phyloP scores from a whole-genome alignment of 129 eudicot species.

The Erigeron canadensis region DNA sequence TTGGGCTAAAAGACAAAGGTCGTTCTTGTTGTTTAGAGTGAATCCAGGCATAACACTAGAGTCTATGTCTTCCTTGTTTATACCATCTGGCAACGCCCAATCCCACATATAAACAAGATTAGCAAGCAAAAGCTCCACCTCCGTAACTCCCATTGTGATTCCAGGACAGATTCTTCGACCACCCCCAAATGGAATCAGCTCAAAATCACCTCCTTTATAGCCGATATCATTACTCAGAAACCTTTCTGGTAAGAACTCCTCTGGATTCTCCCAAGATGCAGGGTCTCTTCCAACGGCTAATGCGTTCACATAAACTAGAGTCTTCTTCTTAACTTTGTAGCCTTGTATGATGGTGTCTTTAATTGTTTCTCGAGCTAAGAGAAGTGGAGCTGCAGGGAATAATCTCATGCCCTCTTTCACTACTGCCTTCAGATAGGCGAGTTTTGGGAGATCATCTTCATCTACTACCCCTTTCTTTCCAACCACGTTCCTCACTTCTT shows the following conservation, averaged over 20 bases:
- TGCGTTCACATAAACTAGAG: slow-evolving; percentile 28
- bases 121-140: slow-evolving; percentile 31
- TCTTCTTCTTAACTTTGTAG: slow-evolving; percentile 27
- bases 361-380: slow-evolving; percentile 25
- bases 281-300: slow-evolving; percentile 36
- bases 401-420: slow-evolving; percentile 34
- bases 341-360: slow-evolving; percentile 23
- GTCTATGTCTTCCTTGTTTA: slow-evolving; percentile 20
- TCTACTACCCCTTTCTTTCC: slow-evolving; percentile 26
- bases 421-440: slow-evolving; percentile 31
- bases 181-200: slow-evolving; percentile 33
- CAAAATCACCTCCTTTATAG: slow-evolving; percentile 26
- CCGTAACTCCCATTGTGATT: slow-evolving; percentile 15
- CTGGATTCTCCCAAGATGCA: slow-evolving; percentile 20
- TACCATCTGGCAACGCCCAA: slow-evolving; percentile 23
- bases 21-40: slow-evolving; percentile 20
- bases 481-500: slow-evolving; percentile 23
- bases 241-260: slow-evolving; percentile 30
- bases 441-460: slow-evolving; percentile 33
- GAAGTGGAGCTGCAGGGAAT: slow-evolving; percentile 33
- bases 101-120: slow-evolving; percentile 31
- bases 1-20: slow-evolving; percentile 24
- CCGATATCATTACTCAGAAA: slow-evolving; percentile 24
- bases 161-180: slow-evolving; percentile 39
- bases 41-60: slow-evolving; percentile 21